Evolutionary conservation across 2,329 filamentous ascomycete species (phyloP), one percentile per base, ranked within the genome.

Genomic region (Laburnicola sp.): DNA sequence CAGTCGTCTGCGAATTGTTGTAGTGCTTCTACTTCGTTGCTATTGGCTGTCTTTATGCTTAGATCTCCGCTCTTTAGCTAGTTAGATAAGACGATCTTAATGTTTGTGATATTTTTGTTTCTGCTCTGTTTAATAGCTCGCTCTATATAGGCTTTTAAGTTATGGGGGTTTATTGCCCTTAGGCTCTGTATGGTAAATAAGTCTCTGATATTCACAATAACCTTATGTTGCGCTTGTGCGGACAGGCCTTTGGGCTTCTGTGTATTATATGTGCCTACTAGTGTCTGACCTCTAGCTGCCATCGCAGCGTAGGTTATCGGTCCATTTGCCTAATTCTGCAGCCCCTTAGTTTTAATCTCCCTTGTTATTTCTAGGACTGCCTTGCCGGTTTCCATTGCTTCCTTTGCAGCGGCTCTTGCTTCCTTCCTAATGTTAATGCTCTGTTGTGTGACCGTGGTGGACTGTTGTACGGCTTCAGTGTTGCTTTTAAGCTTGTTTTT

Each of bases 31-130:
- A 48, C 45, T 44, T 60, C 47, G n/a, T 21, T 58, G 31, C 51
- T 60, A 21, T n/a, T 40, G 7, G 41, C 56, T 54, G 46, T 59
- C 39, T 54, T 56, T 4, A 59, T 59, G 35, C 52, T 61, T 3
- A 61, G 47, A 48, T 57, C 53, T 45, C 57, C 42, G 43, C 60
- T 61, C 44, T 60, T 60, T 16, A 61, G 50, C 55, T 62, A 35
- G 45, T 63, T 63, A 31, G 52, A 53, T 8, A 39, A 59, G 37
- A 60, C 34, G 16, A 60, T 52, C 45, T 54, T 62, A 4, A 58
- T 22, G 30, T 42, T 55, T 10, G 9, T 52, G 51, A 60, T 54
- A 35, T 63, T 53, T 50, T 55, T 40, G 27, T 63, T 60, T 22
- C 54, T 50, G 44, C 57, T 56, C 16, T 62, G 39, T 30, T 51